Evolutionary conservation across 306 rosid species (phyloP), one percentile per base, ranked within the genome.

Genomic region (Trichosanthes truncata): DNA sequence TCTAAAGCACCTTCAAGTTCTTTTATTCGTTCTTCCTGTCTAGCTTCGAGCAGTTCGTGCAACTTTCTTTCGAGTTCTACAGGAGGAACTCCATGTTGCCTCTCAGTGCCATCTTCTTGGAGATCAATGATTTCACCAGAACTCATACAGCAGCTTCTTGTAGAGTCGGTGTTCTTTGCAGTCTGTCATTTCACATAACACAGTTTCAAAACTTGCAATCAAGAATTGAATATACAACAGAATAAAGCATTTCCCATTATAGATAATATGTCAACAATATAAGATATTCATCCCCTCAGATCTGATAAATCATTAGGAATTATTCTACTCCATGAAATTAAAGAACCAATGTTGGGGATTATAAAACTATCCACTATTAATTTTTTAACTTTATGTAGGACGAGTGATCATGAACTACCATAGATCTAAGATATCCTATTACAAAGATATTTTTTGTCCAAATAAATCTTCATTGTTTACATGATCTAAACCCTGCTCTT

Each of bases 1-100:
- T 95, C 93, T 84, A 95, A 82, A 73, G 91, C 93, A 59, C 78
- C 86, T 82, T 89, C 96, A 20, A 95, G 89, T 73, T 91, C 99
- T 78, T 80, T 74, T 82, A 95, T 88, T 72, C 88, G 90, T 80
- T 91, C 97, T 74, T 88, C 80, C 46, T 91, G 93, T 73, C 93
- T 89, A 36, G 89, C 72, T 86, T 91, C 93, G 23, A 91, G 85
- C 45, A 95, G 87, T 88, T 88, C 92, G 80, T 93, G 96, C 85
- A 95, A 81, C 86, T 86, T 90, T 78, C 93, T 88, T 84, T 93
- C 96, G 4, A 95, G 72, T 85, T 93, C 97, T 59, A 84, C 43
- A 7, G 97, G 97, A 46, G 85, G 60, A 75, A 95, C 93, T 78
- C 91, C 97, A 33, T 18, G 71, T 36, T 88, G 88, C 74, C 80